phyloP scores from a whole-genome alignment of 1,139 yeast genomes.

The Yamadazyma songkhlaensis region DNA sequence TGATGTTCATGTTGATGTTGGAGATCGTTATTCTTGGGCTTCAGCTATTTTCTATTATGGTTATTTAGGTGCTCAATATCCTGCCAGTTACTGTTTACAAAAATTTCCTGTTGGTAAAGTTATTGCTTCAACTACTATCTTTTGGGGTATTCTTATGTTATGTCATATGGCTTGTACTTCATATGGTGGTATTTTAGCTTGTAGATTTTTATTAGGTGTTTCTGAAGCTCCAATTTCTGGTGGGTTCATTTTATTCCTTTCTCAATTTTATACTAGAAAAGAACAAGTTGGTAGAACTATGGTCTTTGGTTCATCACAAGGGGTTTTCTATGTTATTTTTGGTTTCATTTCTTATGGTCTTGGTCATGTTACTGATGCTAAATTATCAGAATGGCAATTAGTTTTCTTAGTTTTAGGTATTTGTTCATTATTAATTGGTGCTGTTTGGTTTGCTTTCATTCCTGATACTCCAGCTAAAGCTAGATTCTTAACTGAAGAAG shows the following conservation, averaged over 20 bases:
- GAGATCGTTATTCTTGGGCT: slow-evolving; percentile 39
- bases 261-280: slow-evolving; percentile 20
- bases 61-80: slow-evolving; percentile 49
- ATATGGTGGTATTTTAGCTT: slow-evolving; percentile 48
- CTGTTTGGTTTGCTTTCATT: slow-evolving; percentile 13
- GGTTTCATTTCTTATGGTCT: slow-evolving; percentile 30
- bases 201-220: slow-evolving; percentile 42
- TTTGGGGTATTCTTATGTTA: slow-evolving; percentile 51
- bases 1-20: slow-evolving; percentile 18
- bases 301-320: slow-evolving; percentile 26
- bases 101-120: slow-evolving; percentile 52
- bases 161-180: slow-evolving; percentile 42
- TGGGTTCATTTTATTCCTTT: slow-evolving; percentile 22
- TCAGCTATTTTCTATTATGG: slow-evolving; percentile 60
- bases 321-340: slow-evolving; percentile 28
- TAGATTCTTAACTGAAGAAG: slow-evolving; percentile 21
- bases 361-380: slow-evolving; percentile 24
- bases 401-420: slow-evolving; percentile 46
- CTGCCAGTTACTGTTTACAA: slow-evolving; percentile 50
- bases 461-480: slow-evolving; percentile 14
- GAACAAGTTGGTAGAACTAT: slow-evolving; percentile 34
- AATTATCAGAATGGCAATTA: slow-evolving; percentile 22
- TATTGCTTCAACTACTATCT: slow-evolving; percentile 37
- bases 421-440: slow-evolving; percentile 16
- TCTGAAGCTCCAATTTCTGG: slow-evolving; percentile 36